Conservation (phyloP, 139 green algal species). For the Cymbomonas tetramitiformis region DNA sequence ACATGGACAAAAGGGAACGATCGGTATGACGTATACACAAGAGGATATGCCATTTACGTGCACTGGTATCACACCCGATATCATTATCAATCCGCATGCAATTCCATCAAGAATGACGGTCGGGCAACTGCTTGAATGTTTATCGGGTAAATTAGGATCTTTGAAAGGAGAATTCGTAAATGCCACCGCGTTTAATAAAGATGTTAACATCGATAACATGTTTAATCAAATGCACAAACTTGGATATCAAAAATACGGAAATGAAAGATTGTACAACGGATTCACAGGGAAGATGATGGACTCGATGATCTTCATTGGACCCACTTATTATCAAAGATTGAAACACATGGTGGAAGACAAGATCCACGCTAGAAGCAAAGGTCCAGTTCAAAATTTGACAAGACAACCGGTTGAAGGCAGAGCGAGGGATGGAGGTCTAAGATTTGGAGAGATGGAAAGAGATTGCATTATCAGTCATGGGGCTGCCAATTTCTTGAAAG, state of each 20-base stretch:
- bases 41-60: constrained; percentile 86
- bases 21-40: constrained; percentile 72
- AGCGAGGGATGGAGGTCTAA: constrained; percentile 62
- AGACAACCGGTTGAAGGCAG: constrained; percentile 91
- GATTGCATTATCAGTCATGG: constrained; percentile 93
- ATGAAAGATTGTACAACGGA: too few relatives aligned
- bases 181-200: too few relatives aligned
- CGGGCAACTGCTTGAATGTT: too few relatives aligned
- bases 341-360: constrained; percentile 99
- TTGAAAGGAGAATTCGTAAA: too few relatives aligned
- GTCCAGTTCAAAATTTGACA: constrained; percentile 70
- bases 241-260: too few relatives aligned
- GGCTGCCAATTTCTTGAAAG: constrained; percentile 80
- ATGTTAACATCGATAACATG: too few relatives aligned
- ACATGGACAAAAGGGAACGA: constrained; percentile 93
- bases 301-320: constrained; percentile 96
- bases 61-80: constrained; percentile 67
- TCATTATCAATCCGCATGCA: constrained; percentile 72
- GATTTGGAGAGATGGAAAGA: constrained; percentile 86
- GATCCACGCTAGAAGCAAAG: constrained; percentile 77
- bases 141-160: too few relatives aligned
- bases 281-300: constrained; percentile 99
- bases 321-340: constrained; percentile 98
- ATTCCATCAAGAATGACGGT: constrained; percentile 52
- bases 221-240: too few relatives aligned